phyloP scores from a whole-genome alignment of 2,329 filamentous ascomycete genomes.

The Stagonosporopsis tanaceti region DNA sequence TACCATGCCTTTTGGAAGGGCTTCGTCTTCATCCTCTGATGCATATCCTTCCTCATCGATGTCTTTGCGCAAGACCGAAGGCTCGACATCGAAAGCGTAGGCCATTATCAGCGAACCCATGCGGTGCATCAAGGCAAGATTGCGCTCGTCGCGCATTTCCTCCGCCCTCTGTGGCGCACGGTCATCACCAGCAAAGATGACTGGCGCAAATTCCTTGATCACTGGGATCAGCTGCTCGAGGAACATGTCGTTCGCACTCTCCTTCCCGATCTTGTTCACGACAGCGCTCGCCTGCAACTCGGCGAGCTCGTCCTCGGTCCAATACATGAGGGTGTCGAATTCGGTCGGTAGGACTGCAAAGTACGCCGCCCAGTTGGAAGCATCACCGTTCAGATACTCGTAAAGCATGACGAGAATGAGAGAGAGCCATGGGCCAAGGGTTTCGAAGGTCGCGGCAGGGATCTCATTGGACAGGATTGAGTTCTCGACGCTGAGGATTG shows the following conservation, averaged over 20 bases:
- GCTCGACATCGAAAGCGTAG: slow-evolving; percentile 85
- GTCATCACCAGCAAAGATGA: slow-evolving; percentile 52
- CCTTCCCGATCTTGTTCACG: slow-evolving; percentile 77
- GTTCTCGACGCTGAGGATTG: slow-evolving; percentile 76
- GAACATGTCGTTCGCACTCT: slow-evolving; percentile 75
- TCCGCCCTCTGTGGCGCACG: slow-evolving; percentile 40
- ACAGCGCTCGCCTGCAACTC: slow-evolving; percentile 80
- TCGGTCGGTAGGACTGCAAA: slow-evolving; percentile 73
- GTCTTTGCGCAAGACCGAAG: slow-evolving; percentile 54
- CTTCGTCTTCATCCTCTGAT: slow-evolving; percentile 58
- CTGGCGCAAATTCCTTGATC: slow-evolving; percentile 50
- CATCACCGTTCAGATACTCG: slow-evolving; percentile 67
- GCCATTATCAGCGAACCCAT: slow-evolving; percentile 93
- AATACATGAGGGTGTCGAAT: slow-evolving; percentile 93
- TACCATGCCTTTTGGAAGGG: slow-evolving; percentile 79
- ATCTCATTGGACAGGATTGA: slow-evolving; percentile 69
- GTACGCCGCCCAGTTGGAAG: slow-evolving; percentile 79
- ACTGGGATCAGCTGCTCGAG: slow-evolving; percentile 63
- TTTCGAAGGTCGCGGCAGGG: slow-evolving; percentile 49
- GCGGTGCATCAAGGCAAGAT: slow-evolving; percentile 70
- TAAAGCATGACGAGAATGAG: slow-evolving; percentile 83
- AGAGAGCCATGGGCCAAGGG: slow-evolving; percentile 59
- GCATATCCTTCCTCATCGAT: slow-evolving; percentile 64
- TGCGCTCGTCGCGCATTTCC: slow-evolving; percentile 56
- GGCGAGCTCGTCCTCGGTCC: slow-evolving; percentile 73